Evolutionary conservation across 2,329 filamentous ascomycete species (phyloP).

Genomic region (Aspergillus phoenicis): DNA sequence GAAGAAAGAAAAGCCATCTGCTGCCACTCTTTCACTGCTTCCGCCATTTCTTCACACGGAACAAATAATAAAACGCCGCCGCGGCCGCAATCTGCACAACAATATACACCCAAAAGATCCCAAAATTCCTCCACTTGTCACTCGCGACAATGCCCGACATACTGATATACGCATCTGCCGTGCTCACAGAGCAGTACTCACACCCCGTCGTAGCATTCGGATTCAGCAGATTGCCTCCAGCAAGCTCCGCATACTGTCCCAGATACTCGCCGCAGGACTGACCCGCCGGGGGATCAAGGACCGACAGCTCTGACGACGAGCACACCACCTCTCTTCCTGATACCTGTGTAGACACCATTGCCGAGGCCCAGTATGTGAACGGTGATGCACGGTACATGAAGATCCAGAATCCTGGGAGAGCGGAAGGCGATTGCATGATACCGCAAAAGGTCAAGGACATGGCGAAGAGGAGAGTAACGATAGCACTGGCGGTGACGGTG

Average conservation of each 20-base stretch:
- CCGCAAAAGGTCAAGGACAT: conserved; percentile 19
- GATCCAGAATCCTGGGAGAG: conserved; percentile 19
- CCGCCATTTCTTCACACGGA: conserved; percentile 3
- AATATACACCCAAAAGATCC: conserved; percentile 28
- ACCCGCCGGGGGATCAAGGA: conserved; percentile 4
- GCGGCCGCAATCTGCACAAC: conserved; percentile 27
- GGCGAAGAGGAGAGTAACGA: conserved; percentile 13
- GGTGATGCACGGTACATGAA: conserved; percentile 19
- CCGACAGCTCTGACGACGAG: conserved; percentile 1
- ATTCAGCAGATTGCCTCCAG: conserved; percentile 8
- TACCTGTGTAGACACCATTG: conserved; percentile 3
- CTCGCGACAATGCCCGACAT: not conserved
- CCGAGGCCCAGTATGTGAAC: conserved; percentile 29
- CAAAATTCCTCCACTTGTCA: conserved; percentile 11
- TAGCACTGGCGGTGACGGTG: conserved; percentile 6
- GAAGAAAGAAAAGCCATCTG: too few relatives aligned
- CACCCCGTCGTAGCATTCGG: conserved; percentile 1
- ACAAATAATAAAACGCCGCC: conserved; percentile 13
- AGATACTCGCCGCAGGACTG: conserved; percentile 12
- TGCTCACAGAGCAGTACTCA: conserved; percentile 8
- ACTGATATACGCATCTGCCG: conserved; percentile 4
- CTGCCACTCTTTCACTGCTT: not conserved
- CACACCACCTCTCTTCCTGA: conserved; percentile 7
- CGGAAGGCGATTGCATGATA: conserved; percentile 15
- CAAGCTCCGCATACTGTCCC: conserved; percentile 1